A percentile compares a stretch with the other conserved stretches of the same genome.
Conservation (phyloP, 1,139 yeast species). For the Taphrina betulina region DNA sequence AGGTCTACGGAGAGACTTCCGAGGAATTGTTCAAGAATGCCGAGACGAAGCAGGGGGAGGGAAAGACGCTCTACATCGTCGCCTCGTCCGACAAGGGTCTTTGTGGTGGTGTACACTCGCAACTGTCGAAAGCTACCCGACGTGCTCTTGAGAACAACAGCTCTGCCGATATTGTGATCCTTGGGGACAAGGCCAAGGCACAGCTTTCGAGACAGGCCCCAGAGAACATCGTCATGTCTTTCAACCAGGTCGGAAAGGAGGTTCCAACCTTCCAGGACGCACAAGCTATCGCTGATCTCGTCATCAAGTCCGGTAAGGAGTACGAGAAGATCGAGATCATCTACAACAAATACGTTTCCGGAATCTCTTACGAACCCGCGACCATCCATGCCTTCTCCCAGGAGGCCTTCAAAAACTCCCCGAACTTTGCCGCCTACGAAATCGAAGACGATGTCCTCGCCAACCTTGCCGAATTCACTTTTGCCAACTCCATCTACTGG, state of each 20-base stretch:
- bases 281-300: constrained; percentile 82
- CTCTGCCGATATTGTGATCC: constrained; percentile 74
- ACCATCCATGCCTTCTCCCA: constrained; percentile 65
- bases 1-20: constrained; percentile 80
- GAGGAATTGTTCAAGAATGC: constrained; percentile 75
- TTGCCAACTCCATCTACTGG: constrained; percentile 84
- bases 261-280: constrained; percentile 93
- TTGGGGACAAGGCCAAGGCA: constrained; percentile 91
- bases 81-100: constrained; percentile 96
- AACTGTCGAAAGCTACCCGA: constrained; percentile 86
- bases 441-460: constrained; percentile 61
- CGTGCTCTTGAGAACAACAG: constrained; percentile 51
- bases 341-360: constrained; percentile 83
- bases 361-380: constrained; percentile 88
- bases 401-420: constrained; percentile 76
- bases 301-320: constrained; percentile 55
- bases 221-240: constrained; percentile 66
- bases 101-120: constrained; percentile 97
- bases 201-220: constrained; percentile 84
- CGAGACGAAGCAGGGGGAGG: constrained; percentile 61
- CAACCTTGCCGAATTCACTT: constrained; percentile 73
- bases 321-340: constrained; percentile 78
- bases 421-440: constrained; percentile 84
- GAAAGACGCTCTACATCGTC: constrained; percentile 73
- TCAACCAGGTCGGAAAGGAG: constrained; percentile 92